These are phyloP conservation scores for Phytopythium chamaehyphon DNA, from an alignment of 352 stramenopile genomes.

Conservation along the genomic window DNA sequence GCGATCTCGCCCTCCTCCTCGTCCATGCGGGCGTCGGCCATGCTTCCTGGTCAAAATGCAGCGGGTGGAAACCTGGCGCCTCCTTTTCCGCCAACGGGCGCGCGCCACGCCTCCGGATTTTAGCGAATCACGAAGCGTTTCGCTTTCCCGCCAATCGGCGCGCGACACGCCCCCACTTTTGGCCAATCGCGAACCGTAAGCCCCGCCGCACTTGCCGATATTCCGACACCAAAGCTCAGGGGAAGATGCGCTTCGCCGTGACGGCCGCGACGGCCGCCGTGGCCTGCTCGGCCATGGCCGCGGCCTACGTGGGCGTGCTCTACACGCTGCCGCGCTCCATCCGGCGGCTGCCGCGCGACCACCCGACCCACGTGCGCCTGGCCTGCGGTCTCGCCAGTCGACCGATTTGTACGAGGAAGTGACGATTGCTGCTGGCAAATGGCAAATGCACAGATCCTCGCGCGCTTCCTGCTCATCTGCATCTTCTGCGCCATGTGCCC, in stretches of 20 bases:
- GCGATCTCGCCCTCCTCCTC: slow-evolving; percentile 68
- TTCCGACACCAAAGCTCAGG: too few relatives aligned
- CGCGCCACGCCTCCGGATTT: too few relatives aligned
- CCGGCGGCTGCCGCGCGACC: slow-evolving; percentile 71
- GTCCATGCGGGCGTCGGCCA: slow-evolving; percentile 16
- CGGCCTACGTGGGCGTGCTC: slow-evolving; percentile 82
- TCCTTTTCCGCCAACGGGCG: slow-evolving; percentile 19
- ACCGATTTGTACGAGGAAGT: too few relatives aligned
- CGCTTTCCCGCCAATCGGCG: too few relatives aligned
- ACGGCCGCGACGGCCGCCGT: slow-evolving; percentile 55
- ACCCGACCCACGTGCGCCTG: slow-evolving; percentile 71
- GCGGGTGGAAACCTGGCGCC: slow-evolving; percentile 7
- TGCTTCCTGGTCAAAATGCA: slow-evolving; percentile 9
- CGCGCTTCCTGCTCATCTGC: slow-evolving; percentile 84
- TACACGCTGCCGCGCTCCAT: slow-evolving; percentile 78
- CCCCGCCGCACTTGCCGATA: too few relatives aligned
- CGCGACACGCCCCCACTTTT: too few relatives aligned
- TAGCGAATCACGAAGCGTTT: too few relatives aligned
- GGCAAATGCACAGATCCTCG: slow-evolving; percentile 82
- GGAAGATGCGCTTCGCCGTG: slow-evolving; percentile 81
- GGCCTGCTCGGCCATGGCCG: slow-evolving; percentile 78
- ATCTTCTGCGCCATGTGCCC: slow-evolving; percentile 83
- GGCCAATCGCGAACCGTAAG: too few relatives aligned
- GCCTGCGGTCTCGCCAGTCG: not conserved
- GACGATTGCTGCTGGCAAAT: too few relatives aligned